These are phyloP conservation scores for Primulina tabacum DNA, from an alignment of 257 asterid species.

Conservation along the genomic window DNA sequence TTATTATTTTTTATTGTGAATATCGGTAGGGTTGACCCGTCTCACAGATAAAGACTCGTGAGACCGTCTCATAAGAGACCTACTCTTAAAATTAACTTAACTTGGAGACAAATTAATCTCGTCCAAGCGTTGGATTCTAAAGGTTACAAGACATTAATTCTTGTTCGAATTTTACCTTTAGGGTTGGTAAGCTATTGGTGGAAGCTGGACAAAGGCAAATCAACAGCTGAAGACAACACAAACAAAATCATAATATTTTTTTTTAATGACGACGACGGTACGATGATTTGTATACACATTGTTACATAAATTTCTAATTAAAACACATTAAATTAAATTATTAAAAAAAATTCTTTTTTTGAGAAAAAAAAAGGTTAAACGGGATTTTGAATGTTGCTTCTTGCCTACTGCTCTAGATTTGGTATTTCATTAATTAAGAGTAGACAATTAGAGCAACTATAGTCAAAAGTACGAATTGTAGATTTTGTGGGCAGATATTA, in stretches of 20 bases:
- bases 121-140: background rate
- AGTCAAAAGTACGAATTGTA: background rate
- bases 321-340: too few relatives aligned
- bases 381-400: too few relatives aligned
- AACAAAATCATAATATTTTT: background rate
- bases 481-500: background rate
- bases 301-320: too few relatives aligned
- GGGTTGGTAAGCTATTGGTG: conserved; percentile 23
- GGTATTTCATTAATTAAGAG: too few relatives aligned
- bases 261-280: background rate
- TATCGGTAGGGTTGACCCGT: too few relatives aligned
- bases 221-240: background rate
- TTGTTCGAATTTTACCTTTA: conserved; percentile 2
- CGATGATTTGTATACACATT: background rate
- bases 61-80: too few relatives aligned
- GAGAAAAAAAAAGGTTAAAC: too few relatives aligned
- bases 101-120: background rate
- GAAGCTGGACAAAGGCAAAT: conserved; percentile 7
- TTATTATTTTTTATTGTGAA: too few relatives aligned
- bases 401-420: background rate
- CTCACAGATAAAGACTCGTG: too few relatives aligned
- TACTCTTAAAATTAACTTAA: background rate
- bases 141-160: background rate
- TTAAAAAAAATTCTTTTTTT: too few relatives aligned
- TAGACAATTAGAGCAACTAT: background rate